Evolutionary conservation across 2,329 filamentous ascomycete genomes (phyloP).

Genomic region (Hysterium pulicare): DNA sequence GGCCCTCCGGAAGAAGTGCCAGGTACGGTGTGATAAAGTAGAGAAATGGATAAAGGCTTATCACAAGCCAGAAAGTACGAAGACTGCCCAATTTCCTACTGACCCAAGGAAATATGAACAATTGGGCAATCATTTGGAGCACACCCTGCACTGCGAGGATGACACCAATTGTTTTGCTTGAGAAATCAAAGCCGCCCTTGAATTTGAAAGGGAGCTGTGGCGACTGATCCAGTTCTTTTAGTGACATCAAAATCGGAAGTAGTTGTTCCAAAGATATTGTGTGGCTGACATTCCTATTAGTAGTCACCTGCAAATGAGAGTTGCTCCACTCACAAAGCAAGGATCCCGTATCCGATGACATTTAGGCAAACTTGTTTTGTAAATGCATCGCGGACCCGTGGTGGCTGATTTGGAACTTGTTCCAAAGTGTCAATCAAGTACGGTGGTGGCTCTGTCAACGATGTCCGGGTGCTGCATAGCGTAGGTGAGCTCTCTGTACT

Average conservation of each 20-base stretch:
- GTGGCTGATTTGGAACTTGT: slow-evolving; percentile 19
- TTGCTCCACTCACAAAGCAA: slow-evolving; percentile 93
- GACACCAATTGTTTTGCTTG: slow-evolving; percentile 79
- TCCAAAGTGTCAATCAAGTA: slow-evolving; percentile 24
- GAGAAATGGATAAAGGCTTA: slow-evolving; percentile 79
- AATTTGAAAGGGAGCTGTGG: slow-evolving; percentile 79
- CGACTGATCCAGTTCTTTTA: slow-evolving; percentile 51
- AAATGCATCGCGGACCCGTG: slow-evolving; percentile 59
- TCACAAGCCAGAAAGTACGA: slow-evolving; percentile 75
- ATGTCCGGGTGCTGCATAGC: slow-evolving; percentile 36
- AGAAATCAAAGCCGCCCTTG: slow-evolving; percentile 77
- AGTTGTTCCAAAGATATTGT: slow-evolving; percentile 96
- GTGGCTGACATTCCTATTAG: too few species aligned
- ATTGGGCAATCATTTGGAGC: slow-evolving; percentile 83
- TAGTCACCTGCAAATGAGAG: too few species aligned
- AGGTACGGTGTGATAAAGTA: slow-evolving; percentile 89
- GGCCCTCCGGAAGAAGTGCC: slow-evolving; percentile 69
- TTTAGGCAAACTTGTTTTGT: slow-evolving; percentile 81
- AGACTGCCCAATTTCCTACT: slow-evolving; percentile 73
- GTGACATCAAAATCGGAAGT: slow-evolving; percentile 86
- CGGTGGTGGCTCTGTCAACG: slow-evolving; percentile 31
- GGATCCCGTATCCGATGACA: slow-evolving; percentile 84
- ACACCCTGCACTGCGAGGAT: slow-evolving; percentile 86
- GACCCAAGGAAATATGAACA: slow-evolving; percentile 78
- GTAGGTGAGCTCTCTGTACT: slow-evolving; percentile 55